Percentiles rank a stretch among this genome's conserved stretches.
phyloP scores from a whole-genome alignment of 805 yeast species.

The Kazachstania psychrophila region DNA sequence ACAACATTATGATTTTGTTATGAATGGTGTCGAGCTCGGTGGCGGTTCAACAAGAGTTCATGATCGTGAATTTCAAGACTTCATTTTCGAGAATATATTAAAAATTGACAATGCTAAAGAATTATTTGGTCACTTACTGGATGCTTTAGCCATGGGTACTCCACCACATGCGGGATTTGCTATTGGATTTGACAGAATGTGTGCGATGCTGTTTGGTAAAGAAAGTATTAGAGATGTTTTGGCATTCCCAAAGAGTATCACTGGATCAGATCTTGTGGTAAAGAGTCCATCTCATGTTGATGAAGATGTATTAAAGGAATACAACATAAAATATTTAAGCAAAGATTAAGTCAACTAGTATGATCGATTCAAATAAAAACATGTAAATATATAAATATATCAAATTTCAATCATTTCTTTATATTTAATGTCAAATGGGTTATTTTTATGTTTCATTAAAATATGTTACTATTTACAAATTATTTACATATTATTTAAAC shows the following conservation, averaged over 20 bases:
- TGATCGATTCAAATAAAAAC: too few relatives aligned
- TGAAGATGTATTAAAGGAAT: slow-evolving; percentile 41
- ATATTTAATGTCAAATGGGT: too few relatives aligned
- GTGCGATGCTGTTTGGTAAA: slow-evolving; percentile 80
- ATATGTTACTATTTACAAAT: neutral
- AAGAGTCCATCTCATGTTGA: slow-evolving; percentile 69
- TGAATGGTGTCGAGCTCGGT: slow-evolving; percentile 92
- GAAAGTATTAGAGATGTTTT: slow-evolving; percentile 82
- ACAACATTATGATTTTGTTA: slow-evolving; percentile 87
- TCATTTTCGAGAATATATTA: slow-evolving; percentile 56
- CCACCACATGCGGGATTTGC: slow-evolving; percentile 99
- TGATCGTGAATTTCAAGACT: slow-evolving; percentile 69
- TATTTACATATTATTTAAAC: slow-evolving; percentile 20
- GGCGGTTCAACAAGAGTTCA: slow-evolving; percentile 97
- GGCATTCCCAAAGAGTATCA: slow-evolving; percentile 88
- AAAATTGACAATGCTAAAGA: slow-evolving; percentile 47
- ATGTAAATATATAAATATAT: too few relatives aligned
- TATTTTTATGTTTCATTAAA: too few relatives aligned
- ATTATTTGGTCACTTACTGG: slow-evolving; percentile 77
- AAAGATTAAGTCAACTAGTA: too few relatives aligned
- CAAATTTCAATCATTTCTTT: too few relatives aligned
- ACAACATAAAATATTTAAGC: slow-evolving; percentile 31
- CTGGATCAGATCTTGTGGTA: slow-evolving; percentile 83
- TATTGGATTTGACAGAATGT: slow-evolving; percentile 84
- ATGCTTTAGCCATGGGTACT: slow-evolving; percentile 80